Conservation (phyloP, 768 basidiomycete species). For the Termitomyces heimii region DNA sequence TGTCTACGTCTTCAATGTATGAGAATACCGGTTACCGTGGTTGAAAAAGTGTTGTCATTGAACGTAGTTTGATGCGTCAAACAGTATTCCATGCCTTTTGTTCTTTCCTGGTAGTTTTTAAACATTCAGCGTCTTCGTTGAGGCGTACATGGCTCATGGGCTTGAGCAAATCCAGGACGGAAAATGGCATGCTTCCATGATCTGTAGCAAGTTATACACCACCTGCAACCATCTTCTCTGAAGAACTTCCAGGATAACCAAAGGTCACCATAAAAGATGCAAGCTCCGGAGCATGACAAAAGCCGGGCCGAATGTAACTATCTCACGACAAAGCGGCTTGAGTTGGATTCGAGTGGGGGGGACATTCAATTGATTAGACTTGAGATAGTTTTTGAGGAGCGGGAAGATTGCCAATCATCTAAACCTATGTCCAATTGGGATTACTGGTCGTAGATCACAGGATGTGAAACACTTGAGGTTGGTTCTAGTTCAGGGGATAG, state of each 20-base stretch:
- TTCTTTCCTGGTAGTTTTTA: neutral
- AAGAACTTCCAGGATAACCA: neutral
- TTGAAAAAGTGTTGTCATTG: neutral
- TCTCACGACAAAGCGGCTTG: neutral
- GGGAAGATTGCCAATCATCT: neutral
- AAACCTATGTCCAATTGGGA: neutral
- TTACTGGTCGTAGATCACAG: neutral
- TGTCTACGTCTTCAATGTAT: neutral
- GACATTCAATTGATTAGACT: neutral
- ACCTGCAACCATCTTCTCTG: neutral
- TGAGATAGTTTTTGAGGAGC: neutral
- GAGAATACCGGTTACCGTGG: neutral
- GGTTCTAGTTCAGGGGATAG: neutral
- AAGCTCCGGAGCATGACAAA: neutral
- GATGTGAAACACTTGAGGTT: too few relatives aligned
- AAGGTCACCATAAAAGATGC: neutral
- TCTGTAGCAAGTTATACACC: neutral
- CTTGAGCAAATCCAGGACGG: too few relatives aligned
- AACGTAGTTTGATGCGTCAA: too few relatives aligned
- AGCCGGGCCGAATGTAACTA: neutral
- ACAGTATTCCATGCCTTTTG: neutral
- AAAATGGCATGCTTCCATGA: neutral
- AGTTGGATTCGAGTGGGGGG: neutral
- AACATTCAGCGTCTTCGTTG: neutral
- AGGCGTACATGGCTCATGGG: neutral